phyloP scores from a whole-genome alignment of 176 grass and related monocot species.

The barley (Hordeum vulgare) region DNA sequence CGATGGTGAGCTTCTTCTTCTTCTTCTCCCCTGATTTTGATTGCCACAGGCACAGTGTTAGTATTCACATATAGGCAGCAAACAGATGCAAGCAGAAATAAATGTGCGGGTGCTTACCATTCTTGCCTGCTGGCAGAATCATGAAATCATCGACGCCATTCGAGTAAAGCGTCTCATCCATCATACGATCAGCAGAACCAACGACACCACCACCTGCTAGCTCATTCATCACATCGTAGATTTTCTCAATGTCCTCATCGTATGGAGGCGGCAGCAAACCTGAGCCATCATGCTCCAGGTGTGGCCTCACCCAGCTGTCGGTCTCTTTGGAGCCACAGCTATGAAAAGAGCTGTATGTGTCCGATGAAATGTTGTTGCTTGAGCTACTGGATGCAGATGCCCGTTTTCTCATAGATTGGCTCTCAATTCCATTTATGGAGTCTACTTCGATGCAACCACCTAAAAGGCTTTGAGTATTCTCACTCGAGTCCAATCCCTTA shows the following conservation, averaged over 20 bases:
- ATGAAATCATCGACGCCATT: constrained; percentile 41
- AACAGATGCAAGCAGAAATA: neutral
- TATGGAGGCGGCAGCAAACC: constrained; percentile 12
- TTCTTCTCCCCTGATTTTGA: constrained; percentile 27
- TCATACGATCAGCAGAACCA: constrained; percentile 19
- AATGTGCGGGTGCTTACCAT: constrained; percentile 21
- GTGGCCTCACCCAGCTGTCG: constrained; percentile 21
- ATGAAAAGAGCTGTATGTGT: constrained; percentile 28
- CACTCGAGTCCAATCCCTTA: constrained; percentile 38
- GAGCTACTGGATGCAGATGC: constrained; percentile 46
- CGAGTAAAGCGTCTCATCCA: constrained; percentile 43
- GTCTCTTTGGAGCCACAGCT: constrained; percentile 26
- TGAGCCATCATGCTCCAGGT: constrained; percentile 15
- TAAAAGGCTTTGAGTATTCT: constrained; percentile 35
- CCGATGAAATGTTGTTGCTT: constrained; percentile 34
- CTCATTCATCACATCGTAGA: constrained; percentile 29
- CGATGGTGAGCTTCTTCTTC: constrained; percentile 41
- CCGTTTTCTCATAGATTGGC: constrained; percentile 16
- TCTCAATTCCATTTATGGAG: constrained; percentile 32
- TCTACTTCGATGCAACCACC: constrained; percentile 46
- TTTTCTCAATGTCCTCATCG: constrained; percentile 17
- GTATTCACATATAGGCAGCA: neutral
- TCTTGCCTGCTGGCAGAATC: constrained; percentile 19
- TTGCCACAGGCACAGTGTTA: constrained; percentile 9
- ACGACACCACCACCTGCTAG: constrained; percentile 11